These are phyloP conservation scores for Lineolata rhizophorae DNA, from an alignment of 495 filamentous ascomycete genomes.

Conservation along the genomic window DNA sequence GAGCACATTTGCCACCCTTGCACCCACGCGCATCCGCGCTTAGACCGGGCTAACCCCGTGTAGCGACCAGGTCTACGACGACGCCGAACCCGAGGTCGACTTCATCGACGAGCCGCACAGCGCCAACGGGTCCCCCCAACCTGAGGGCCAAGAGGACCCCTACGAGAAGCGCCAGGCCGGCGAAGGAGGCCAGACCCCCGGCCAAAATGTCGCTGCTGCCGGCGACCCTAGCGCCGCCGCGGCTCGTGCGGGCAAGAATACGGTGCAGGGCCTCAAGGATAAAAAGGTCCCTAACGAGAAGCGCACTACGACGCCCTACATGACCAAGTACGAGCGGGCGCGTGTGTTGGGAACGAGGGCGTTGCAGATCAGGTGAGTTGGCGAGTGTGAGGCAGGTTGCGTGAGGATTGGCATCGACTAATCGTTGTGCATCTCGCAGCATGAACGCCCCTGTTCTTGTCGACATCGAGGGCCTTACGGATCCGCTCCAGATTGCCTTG, in stretches of 20 bases:
- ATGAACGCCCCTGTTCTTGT: slow-evolving; percentile 97
- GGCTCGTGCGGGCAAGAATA: slow-evolving; percentile 19
- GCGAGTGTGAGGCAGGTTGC: not conserved
- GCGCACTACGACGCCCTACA: slow-evolving; percentile 85
- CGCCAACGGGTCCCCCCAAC: no score
- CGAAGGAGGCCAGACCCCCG: slow-evolving; percentile 33
- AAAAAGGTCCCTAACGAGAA: slow-evolving; percentile 81
- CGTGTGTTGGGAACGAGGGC: slow-evolving; percentile 83
- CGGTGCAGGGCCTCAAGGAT: slow-evolving; percentile 43
- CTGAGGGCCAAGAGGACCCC: no score
- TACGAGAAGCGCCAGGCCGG: slow-evolving; percentile 18
- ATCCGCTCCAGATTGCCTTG: slow-evolving; percentile 89
- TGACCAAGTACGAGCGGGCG: slow-evolving; percentile 97
- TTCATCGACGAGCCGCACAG: no score
- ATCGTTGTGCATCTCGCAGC: slow-evolving; percentile 27
- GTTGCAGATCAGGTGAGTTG: slow-evolving; percentile 78
- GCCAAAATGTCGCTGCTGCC: slow-evolving; percentile 36
- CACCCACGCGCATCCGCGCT: no score
- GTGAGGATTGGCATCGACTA: slow-evolving; percentile 4
- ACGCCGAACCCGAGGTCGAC: no score
- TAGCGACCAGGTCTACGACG: no score
- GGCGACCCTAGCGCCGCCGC: slow-evolving; percentile 44
- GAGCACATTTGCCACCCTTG: no score
- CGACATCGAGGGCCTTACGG: slow-evolving; percentile 91
- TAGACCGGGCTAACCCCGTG: no score